A percentile compares a stretch with the other conserved stretches of the same genome.
These are phyloP conservation scores for Sanghuangporus weigelae DNA, from an alignment of 1,284 basidiomycete genomes.

Conservation along the genomic window DNA sequence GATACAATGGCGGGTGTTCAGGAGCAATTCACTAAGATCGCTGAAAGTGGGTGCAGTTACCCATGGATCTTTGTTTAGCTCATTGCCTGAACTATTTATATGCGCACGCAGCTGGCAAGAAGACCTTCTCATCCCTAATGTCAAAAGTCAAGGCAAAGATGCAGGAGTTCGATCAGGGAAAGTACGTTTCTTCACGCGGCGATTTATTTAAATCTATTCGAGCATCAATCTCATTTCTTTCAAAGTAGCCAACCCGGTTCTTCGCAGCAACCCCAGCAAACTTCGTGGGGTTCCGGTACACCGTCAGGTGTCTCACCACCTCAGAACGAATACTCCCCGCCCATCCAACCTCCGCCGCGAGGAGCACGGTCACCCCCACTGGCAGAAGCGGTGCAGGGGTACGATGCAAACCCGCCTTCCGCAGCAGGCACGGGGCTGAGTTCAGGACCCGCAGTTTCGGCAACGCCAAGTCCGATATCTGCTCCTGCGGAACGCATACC, in stretches of 20 bases:
- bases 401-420: conserved; percentile 3
- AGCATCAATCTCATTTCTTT: not conserved
- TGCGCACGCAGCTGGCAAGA: conserved; percentile 44
- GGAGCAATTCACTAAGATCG: conserved; percentile 66
- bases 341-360: not conserved
- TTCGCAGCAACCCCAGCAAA: not conserved
- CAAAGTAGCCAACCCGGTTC: not conserved
- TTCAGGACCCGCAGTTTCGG: not conserved
- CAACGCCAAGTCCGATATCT: not conserved
- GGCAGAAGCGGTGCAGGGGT: conserved; percentile 4
- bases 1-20: conserved; percentile 64
- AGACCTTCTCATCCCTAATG: conserved; percentile 64
- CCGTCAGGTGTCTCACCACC: not conserved
- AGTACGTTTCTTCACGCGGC: conserved; percentile 20
- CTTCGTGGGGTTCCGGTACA: conserved; percentile 12
- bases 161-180: conserved; percentile 60
- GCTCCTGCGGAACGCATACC: conserved; percentile 6
- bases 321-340: not conserved
- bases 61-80: not conserved
- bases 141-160: conserved; percentile 77
- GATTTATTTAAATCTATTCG: not conserved
- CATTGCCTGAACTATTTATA: not conserved
- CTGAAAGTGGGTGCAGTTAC: conserved; percentile 53
- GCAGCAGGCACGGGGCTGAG: not conserved
- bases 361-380: conserved; percentile 1